Evolutionary conservation across 768 basidiomycete genomes (phyloP).

Genomic region (Amyloporia xantha): DNA sequence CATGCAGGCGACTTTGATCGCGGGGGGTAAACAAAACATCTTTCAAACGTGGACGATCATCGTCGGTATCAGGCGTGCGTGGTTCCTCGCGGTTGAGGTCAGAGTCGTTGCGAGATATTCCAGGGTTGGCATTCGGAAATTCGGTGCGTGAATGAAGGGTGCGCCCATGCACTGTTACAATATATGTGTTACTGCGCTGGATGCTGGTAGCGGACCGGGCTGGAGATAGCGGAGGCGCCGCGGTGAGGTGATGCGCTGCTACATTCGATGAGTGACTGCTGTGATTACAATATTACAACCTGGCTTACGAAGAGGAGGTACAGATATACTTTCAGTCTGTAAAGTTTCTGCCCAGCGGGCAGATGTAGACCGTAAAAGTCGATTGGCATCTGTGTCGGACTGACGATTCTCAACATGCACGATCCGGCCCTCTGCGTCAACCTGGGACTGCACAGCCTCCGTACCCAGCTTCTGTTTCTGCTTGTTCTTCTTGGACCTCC

Average conservation of each 20-base stretch:
- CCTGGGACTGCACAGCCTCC: constrained; percentile 12
- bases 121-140: constrained; percentile 55
- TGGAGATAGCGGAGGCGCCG: constrained; percentile 8
- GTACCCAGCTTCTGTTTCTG: constrained; percentile 13
- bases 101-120: constrained; percentile 21
- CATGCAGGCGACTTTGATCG: constrained; percentile 45
- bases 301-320: constrained; percentile 70
- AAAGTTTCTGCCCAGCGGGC: constrained; percentile 53
- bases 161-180: constrained; percentile 63
- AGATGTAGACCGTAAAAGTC: constrained; percentile 66
- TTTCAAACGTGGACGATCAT: constrained; percentile 25
- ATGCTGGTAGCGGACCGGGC: constrained; percentile 33
- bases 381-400: constrained; percentile 41
- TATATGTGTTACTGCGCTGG: constrained; percentile 54
- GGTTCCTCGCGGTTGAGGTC: constrained; percentile 14
- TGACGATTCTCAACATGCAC: constrained; percentile 17
- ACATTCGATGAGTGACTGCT: no score
- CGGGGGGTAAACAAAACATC: constrained; percentile 33
- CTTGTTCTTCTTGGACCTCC: constrained; percentile 46
- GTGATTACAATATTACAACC: no score
- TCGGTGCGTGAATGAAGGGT: constrained; percentile 56
- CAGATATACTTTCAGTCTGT: constrained; percentile 46
- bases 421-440: constrained; percentile 20
- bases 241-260: background rate
- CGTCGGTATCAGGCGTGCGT: constrained; percentile 11